Evolutionary conservation across 2,329 filamentous ascomycete species (phyloP).

Genomic region (Diatrype stigma): DNA sequence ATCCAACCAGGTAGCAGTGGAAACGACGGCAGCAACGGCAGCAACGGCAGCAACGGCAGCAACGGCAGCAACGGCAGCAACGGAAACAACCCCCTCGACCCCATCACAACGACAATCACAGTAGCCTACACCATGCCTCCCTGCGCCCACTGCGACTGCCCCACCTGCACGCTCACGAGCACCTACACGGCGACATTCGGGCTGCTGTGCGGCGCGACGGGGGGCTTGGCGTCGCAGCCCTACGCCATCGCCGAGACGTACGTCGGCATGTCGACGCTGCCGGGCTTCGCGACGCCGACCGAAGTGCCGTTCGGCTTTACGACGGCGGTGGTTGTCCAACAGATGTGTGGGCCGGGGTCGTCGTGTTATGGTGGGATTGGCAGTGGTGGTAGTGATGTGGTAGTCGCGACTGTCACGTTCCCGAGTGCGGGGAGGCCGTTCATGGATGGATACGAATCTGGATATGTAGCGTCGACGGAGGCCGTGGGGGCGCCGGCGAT

Average conservation of each 20-base stretch:
- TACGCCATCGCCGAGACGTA: slow-evolving; percentile 21
- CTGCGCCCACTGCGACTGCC: slow-evolving; percentile 13
- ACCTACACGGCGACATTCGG: slow-evolving; percentile 11
- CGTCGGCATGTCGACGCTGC: slow-evolving; percentile 16
- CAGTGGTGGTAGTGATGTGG: neutral
- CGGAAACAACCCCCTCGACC: neutral
- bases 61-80: too few relatives aligned
- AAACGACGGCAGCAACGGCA: too few relatives aligned
- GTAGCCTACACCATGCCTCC: slow-evolving; percentile 13
- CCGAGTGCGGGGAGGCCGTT: slow-evolving; percentile 7
- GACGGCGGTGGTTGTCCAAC: slow-evolving; percentile 10
- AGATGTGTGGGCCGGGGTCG: too few relatives aligned
- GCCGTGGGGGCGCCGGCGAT: neutral
- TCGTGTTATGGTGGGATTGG: slow-evolving; percentile 10
- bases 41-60: too few relatives aligned
- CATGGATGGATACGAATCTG: neutral
- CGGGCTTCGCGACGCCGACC: slow-evolving; percentile 11
- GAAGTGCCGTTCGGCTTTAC: slow-evolving; percentile 17
- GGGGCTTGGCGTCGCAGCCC: slow-evolving; percentile 5
- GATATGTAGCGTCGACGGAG: neutral
- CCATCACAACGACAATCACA: neutral
- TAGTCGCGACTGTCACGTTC: slow-evolving; percentile 13
- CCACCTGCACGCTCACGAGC: slow-evolving; percentile 15
- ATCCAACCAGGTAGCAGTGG: too few relatives aligned
- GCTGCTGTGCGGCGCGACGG: slow-evolving; percentile 8